Base-by-base conservation (phyloP, 169 alveolate species). In the Cryptosporidium baileyi region DNA sequence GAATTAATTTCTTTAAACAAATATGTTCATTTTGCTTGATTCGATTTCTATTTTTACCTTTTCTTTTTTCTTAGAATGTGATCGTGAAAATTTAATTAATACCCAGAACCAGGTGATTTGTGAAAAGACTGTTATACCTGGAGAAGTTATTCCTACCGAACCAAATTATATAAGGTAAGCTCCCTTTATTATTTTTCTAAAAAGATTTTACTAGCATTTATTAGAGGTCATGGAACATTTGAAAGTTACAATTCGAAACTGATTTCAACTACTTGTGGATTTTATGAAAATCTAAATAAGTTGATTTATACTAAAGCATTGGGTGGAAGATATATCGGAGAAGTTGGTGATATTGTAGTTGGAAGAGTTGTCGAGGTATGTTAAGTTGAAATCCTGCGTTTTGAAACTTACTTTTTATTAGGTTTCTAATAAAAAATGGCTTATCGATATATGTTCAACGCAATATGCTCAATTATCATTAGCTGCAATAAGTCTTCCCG, bases 401-500 rank as follows among this genome's bases (percentile, higher is more conserved):
- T 8, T 11, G 15, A 17, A n/a, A n/a, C 4, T 11, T 13, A 34
- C 60, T 22, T 24, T 9, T 8, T 26, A 22, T 11, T 40, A 74
- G 85, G 67, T 74, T 40, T 51, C 74, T 26, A 82, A 91, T 67
- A 74, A 74, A n/a, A 74, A 57, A 30, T 95, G 98, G 98, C 89
- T 91, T 44, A 94, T 96, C n/a, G 97, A 96, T 60, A 94, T 96
- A 26, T 93, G 95, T 60, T 89, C 98, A 2, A 92, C 91, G 38
- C 93, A 93, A 89, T 90, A 94, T 54, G 98, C 95, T 9, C 93
- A 89, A 43, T 80, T 96, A 30, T 92, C 96, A 49, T 91, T 96
- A 24, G 92, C 96, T 9, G 97, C 95, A 36, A 94, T 96, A 45
- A 95, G 94, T 89, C 91, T 95, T 52, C 96, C 96, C 34, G 93